Evolutionary conservation across 768 basidiomycete genomes (phyloP).

Genomic region (Tulasnella sp.): DNA sequence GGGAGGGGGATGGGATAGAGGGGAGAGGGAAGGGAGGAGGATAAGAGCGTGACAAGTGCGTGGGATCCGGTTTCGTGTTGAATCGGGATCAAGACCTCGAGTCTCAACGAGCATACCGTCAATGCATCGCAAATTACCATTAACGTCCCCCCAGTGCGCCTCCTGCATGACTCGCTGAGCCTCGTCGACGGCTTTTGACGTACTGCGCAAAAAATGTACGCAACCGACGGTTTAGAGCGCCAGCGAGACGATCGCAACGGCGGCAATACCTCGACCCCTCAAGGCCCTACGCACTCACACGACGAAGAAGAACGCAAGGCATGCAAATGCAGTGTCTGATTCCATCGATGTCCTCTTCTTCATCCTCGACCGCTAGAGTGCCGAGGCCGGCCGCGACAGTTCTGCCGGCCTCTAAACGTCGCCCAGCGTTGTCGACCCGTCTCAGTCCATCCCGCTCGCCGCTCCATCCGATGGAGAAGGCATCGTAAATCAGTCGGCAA

Average conservation of each 20-base stretch:
- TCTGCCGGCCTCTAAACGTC: neutral
- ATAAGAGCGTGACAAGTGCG: constrained; percentile 11
- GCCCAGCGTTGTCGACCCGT: neutral
- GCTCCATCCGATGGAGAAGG: neutral
- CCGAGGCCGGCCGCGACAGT: neutral
- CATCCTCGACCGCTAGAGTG: neutral
- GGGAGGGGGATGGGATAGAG: neutral
- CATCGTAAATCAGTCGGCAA: neutral
- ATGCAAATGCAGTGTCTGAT: neutral
- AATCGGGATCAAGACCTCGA: constrained; percentile 2
- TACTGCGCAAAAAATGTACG: neutral
- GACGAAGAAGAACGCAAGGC: constrained; percentile 11
- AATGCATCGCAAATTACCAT: neutral
- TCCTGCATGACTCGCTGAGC: neutral
- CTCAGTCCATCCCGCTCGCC: neutral
- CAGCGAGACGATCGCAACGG: constrained; percentile 11
- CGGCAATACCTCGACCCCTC: constrained; percentile 20
- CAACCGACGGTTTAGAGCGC: constrained; percentile 4
- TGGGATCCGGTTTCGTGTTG: constrained; percentile 5
- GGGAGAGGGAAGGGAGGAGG: neutral
- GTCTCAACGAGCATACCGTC: neutral
- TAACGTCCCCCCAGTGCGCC: neutral
- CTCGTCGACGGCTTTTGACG: neutral
- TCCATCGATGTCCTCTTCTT: neutral
- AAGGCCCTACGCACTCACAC: neutral